Evolutionary conservation across 2,329 filamentous ascomycete species (phyloP).

Genomic region (Epichloe aotearoae): DNA sequence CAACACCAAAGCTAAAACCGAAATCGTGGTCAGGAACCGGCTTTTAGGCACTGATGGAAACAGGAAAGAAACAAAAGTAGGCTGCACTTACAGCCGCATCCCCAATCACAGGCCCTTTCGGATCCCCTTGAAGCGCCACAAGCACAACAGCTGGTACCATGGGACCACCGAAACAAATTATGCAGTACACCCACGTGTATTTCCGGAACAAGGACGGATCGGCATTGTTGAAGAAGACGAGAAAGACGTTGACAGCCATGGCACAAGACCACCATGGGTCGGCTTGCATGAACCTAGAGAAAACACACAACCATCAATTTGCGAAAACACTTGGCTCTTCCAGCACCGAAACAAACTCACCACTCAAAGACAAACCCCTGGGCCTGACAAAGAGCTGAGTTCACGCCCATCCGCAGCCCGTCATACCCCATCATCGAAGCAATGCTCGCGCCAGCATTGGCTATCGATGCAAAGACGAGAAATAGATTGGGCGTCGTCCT

Average conservation of each 20-base stretch:
- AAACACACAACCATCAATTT: background rate
- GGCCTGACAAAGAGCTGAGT: constrained; percentile 45
- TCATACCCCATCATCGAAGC: constrained; percentile 60
- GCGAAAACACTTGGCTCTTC: too few species aligned
- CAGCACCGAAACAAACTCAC: constrained; percentile 27
- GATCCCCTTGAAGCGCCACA: constrained; percentile 38
- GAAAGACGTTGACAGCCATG: constrained; percentile 71
- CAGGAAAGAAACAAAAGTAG: background rate
- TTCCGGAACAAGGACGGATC: constrained; percentile 50
- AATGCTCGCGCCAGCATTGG: constrained; percentile 38
- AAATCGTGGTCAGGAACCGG: too few species aligned
- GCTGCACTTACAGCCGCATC: constrained; percentile 36
- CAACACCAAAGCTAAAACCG: constrained; percentile 38
- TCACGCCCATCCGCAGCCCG: constrained; percentile 41
- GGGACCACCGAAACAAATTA: constrained; percentile 58
- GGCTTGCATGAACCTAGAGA: constrained; percentile 57
- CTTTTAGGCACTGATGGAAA: constrained; percentile 16
- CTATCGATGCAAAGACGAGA: constrained; percentile 23
- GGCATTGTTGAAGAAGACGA: constrained; percentile 47
- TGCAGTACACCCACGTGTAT: constrained; percentile 56
- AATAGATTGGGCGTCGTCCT: constrained; percentile 45
- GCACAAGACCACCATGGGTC: constrained; percentile 67
- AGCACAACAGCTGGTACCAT: constrained; percentile 52
- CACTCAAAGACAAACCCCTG: constrained; percentile 53
- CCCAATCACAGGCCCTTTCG: constrained; percentile 34